These are phyloP conservation scores for Trypanosoma congolense DNA, from an alignment of 208 protist genomes.

Conservation along the genomic window DNA sequence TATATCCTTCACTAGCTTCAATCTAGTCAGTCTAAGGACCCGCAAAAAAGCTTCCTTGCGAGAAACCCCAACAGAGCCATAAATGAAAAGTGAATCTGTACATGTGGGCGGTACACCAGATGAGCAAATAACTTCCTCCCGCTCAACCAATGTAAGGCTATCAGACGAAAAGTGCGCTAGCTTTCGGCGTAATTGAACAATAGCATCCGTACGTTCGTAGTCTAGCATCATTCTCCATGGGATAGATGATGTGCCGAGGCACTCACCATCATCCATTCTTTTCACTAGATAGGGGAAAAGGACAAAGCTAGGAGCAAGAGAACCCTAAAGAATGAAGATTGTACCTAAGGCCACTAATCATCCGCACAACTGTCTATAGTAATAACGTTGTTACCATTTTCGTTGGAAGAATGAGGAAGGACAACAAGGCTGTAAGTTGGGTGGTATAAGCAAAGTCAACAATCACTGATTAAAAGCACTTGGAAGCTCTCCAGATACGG, in stretches of 20 bases:
- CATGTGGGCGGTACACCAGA: constrained; percentile 5
- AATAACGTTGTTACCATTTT: too few relatives aligned
- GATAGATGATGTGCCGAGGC: constrained; percentile 14
- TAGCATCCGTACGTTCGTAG: constrained; percentile 64
- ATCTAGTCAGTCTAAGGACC: constrained; percentile 62
- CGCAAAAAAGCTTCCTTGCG: constrained; percentile 59
- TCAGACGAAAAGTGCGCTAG: constrained; percentile 56
- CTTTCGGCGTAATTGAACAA: constrained; percentile 39
- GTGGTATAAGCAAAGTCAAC: too few relatives aligned
- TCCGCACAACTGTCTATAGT: too few relatives aligned
- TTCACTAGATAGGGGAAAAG: constrained; percentile 8
- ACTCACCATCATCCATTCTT: constrained; percentile 15
- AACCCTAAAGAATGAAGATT: not conserved
- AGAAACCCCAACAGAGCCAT: constrained; percentile 54
- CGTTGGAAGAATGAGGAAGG: too few relatives aligned
- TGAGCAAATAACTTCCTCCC: constrained; percentile 37
- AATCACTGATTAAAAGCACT: too few relatives aligned
- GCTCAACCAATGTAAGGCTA: constrained; percentile 38
- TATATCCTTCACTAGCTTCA: constrained; percentile 60
- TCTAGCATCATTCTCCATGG: constrained; percentile 56
- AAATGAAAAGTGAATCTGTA: constrained; percentile 43
- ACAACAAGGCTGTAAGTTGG: too few relatives aligned
- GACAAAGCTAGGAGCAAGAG: not conserved
- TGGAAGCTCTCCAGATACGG: too few relatives aligned
- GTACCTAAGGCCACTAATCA: too few relatives aligned